Evolutionary conservation across 495 filamentous ascomycete genomes (phyloP).

Genomic region (Penicillium dipodomyicola): DNA sequence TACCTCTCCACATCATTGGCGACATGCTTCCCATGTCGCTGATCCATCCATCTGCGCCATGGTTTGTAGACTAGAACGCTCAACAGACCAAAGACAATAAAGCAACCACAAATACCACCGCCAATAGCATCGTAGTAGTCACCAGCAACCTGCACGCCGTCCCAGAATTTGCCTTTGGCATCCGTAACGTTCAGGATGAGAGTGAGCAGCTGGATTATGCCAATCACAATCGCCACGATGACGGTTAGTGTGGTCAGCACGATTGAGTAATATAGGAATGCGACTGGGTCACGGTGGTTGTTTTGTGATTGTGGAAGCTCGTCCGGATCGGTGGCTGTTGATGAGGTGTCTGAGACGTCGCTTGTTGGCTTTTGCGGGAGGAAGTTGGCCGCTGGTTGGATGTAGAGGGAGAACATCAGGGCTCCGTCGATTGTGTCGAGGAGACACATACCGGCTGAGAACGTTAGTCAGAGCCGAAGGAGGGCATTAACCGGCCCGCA

Average conservation of each 20-base stretch:
- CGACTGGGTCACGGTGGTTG: constrained; percentile 67
- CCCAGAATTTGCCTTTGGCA: constrained; percentile 78
- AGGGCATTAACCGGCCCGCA: no score
- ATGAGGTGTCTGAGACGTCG: constrained; percentile 13
- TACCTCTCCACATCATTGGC: constrained; percentile 24
- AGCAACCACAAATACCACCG: constrained; percentile 77
- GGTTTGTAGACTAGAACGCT: constrained; percentile 73
- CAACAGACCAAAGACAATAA: constrained; percentile 69
- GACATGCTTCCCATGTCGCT: constrained; percentile 34
- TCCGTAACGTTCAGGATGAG: constrained; percentile 71
- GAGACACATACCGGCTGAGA: constrained; percentile 79
- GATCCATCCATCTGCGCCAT: constrained; percentile 66
- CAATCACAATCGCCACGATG: constrained; percentile 82
- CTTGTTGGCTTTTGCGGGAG: constrained; percentile 34
- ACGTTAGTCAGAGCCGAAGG: neutral
- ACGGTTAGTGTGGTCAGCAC: constrained; percentile 84
- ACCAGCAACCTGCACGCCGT: constrained; percentile 69
- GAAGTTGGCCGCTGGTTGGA: constrained; percentile 54
- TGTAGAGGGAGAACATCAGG: constrained; percentile 93
- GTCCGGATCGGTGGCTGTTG: constrained; percentile 19
- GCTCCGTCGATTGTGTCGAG: constrained; percentile 89
- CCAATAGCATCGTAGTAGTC: constrained; percentile 88
- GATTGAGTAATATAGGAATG: constrained; percentile 92
- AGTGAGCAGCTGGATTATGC: constrained; percentile 77
- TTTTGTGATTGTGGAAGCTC: constrained; percentile 27